A percentile compares a stretch with the other conserved stretches of the same genome.
phyloP scores from a whole-genome alignment of 2,329 filamentous ascomycete genomes.

The Fusarium redolens region DNA sequence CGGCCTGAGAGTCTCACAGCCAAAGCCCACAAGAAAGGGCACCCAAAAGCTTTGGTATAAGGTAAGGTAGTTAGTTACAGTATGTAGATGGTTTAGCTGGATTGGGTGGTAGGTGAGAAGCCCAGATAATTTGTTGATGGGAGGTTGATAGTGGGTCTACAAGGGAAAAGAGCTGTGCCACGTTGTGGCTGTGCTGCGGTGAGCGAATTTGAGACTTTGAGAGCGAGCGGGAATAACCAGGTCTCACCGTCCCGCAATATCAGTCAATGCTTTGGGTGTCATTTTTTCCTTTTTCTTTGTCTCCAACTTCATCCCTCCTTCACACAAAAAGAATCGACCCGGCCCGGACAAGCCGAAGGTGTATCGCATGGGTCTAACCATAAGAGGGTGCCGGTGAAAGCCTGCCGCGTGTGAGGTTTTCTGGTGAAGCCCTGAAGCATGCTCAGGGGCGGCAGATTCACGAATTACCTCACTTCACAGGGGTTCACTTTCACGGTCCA shows the following conservation, averaged over 20 bases:
- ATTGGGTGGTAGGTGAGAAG: constrained; percentile 20
- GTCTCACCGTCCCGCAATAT: constrained; percentile 18
- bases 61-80: background rate
- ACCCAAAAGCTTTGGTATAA: constrained; percentile 14
- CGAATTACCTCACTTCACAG: constrained; percentile 21
- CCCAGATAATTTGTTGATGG: constrained; percentile 26
- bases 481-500: constrained; percentile 27
- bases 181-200: constrained; percentile 34
- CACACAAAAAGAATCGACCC: constrained; percentile 12
- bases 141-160: constrained; percentile 36
- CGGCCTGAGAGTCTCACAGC: constrained; percentile 33
- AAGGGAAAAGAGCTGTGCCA: constrained; percentile 13
- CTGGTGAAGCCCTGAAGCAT: constrained; percentile 16
- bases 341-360: constrained; percentile 39
- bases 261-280: background rate
- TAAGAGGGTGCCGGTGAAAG: constrained; percentile 35
- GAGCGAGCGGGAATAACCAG: constrained; percentile 23
- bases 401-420: constrained; percentile 18
- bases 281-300: background rate
- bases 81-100: constrained; percentile 23
- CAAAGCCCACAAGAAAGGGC: constrained; percentile 12
- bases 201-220: constrained; percentile 5
- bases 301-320: constrained; percentile 3
- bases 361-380: constrained; percentile 35
- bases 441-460: constrained; percentile 20